Evolutionary conservation across 495 filamentous ascomycete genomes (phyloP), one percentile per base, ranked within the genome.

Genomic region (Penicillium silybi): DNA sequence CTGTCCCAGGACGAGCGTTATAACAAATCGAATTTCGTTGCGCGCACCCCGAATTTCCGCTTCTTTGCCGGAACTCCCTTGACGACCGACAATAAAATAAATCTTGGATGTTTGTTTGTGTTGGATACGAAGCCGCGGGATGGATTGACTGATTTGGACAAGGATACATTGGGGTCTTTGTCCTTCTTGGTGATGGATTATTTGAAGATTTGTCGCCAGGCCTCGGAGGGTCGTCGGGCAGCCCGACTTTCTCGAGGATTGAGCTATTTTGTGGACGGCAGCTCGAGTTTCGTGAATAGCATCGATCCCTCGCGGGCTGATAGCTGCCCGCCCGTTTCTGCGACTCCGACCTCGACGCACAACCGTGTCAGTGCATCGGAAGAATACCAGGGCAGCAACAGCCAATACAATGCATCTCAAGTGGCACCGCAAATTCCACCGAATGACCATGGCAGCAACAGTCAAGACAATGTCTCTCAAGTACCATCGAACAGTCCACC

Each of bases 81-180:
- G 22, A 79, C 84, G 4, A 88, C 85, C 0, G 81, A 80, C 5
- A 78, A 75, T 10, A 85, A 82, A 9, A 80, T 88, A 58, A 83
- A 85, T 22, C 85, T 92, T 55, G 88, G 88, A 20, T 85, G 80
- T 16, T 74, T 89, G 41, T 88, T 84, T 47, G 72, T 89, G 11
- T 59, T 88, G 5, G 86, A 90, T 59, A 66, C 50, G 7, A 62
- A 65, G 6, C 70, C 71, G 1, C 75, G 72, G 3, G 53, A 72
- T 39, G 62, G 60, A 3, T 48, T 80, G 38, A 61, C 51, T 0
- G 19, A 59, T 1, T 48, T 55, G 25, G 72, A 80, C 42, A 70
- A 67, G 50, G 69, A 71, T 20, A 71, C 66, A 13, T 50, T 80
- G 25, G 69, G 71, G 2, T 68, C 70, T 9, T 65, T 88, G 52